phyloP scores from a whole-genome alignment of 2,329 filamentous ascomycete species.

The Albifimbria verrucaria region DNA sequence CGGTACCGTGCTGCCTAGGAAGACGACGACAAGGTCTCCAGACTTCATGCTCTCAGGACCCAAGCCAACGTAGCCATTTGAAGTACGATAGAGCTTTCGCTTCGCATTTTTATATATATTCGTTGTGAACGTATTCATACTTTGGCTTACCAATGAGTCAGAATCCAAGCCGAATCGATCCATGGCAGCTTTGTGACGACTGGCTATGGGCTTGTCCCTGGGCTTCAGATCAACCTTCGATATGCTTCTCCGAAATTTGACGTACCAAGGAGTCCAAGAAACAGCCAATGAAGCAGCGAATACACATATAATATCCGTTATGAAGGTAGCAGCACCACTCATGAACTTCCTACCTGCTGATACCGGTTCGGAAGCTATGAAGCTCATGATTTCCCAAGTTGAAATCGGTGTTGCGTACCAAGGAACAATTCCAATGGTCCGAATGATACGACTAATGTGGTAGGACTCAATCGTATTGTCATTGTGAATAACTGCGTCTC shows the following conservation, averaged over 20 bases:
- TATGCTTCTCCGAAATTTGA: constrained; percentile 5
- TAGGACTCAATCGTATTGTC: constrained; percentile 8
- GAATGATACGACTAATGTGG: constrained; percentile 17
- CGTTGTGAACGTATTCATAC: constrained; percentile 9
- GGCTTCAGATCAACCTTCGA: constrained; percentile 1
- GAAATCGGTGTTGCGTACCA: constrained; percentile 20
- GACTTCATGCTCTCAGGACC: constrained; percentile 17
- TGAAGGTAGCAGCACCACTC: constrained; percentile 10
- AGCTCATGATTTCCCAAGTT: constrained; percentile 10
- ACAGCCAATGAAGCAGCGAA: not conserved
- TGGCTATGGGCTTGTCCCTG: too few species aligned
- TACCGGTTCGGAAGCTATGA: constrained; percentile 15
- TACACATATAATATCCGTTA: constrained; percentile 11
- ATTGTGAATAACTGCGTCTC: constrained; percentile 10
- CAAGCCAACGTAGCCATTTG: constrained; percentile 23
- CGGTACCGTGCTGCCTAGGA: constrained; percentile 24
- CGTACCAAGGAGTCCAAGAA: not conserved
- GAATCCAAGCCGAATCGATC: constrained; percentile 12
- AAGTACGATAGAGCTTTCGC: constrained; percentile 23
- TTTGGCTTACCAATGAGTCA: not conserved
- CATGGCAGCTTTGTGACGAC: not conserved
- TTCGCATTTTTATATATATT: constrained; percentile 15
- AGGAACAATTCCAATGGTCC: constrained; percentile 15
- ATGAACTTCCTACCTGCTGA: constrained; percentile 2
- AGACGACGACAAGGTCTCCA: constrained; percentile 23